Conservation (phyloP, 169 alveolate species). For the Theileria parva region DNA sequence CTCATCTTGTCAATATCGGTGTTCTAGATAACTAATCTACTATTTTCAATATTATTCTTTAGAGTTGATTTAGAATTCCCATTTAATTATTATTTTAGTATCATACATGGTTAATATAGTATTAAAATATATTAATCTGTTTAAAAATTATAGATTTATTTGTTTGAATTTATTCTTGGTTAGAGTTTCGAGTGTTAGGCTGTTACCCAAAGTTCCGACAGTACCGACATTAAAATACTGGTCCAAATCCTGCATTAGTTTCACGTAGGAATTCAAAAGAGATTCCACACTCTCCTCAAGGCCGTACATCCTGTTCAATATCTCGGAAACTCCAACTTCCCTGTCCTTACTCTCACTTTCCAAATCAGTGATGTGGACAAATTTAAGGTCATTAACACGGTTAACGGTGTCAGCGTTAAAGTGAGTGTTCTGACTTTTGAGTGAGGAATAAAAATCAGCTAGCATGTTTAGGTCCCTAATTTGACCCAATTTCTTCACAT, state of each 20-base stretch:
- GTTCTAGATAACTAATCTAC: conserved; percentile 40
- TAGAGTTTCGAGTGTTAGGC: neutral
- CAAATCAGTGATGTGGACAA: conserved; percentile 11
- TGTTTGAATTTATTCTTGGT: neutral
- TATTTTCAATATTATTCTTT: neutral
- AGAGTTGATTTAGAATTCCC: neutral
- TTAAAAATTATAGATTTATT: neutral
- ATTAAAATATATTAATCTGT: neutral
- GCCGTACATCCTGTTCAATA: neutral
- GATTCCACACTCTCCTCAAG: neutral
- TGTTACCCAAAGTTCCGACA: neutral
- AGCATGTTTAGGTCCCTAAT: neutral
- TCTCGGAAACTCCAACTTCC: neutral
- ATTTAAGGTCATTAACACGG: neutral
- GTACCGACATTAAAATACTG: neutral
- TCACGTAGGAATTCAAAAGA: neutral
- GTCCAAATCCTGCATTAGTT: neutral
- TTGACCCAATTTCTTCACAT: neutral
- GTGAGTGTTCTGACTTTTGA: neutral
- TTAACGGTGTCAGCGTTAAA: neutral
- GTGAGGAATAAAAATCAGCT: neutral
- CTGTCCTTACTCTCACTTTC: neutral
- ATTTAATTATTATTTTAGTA: too few relatives aligned
- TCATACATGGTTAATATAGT: too few relatives aligned
- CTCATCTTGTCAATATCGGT: conserved; percentile 70